A percentile compares a stretch with the other conserved stretches of the same genome.
Evolutionary conservation across 768 basidiomycete species (phyloP).

Genomic region (Lactarius deliciosus): DNA sequence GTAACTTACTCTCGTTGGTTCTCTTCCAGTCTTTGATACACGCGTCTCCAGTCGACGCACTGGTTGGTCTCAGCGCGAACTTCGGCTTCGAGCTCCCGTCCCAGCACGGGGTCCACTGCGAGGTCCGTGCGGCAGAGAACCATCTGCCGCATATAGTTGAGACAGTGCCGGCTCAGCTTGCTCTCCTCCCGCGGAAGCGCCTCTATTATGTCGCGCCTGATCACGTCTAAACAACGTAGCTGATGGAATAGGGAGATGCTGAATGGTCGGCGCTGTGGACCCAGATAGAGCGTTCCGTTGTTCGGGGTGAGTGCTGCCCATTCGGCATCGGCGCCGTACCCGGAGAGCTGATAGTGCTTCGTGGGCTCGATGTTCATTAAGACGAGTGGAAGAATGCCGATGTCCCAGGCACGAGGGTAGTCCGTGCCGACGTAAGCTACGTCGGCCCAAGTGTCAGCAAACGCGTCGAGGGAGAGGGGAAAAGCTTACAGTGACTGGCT

Average conservation of each 20-base stretch:
- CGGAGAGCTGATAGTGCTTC: slow-evolving; percentile 18
- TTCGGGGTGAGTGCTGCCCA: slow-evolving; percentile 34
- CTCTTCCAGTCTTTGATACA: slow-evolving; percentile 18
- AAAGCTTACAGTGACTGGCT: neutral
- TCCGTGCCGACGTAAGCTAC: too few species aligned
- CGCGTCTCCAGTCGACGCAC: slow-evolving; percentile 19
- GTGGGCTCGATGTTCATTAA: slow-evolving; percentile 15
- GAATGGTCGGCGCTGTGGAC: slow-evolving; percentile 34
- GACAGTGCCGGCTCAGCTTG: slow-evolving; percentile 35
- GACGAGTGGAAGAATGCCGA: slow-evolving; percentile 6
- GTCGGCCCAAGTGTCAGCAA: too few species aligned
- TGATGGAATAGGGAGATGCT: slow-evolving; percentile 43
- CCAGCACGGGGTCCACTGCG: slow-evolving; percentile 33
- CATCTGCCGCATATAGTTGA: slow-evolving; percentile 45
- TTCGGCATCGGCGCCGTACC: slow-evolving; percentile 20
- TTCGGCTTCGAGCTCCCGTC: slow-evolving; percentile 18
- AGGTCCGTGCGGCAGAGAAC: slow-evolving; percentile 39
- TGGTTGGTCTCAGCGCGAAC: slow-evolving; percentile 17
- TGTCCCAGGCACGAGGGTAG: too few species aligned
- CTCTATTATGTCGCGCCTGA: slow-evolving; percentile 34
- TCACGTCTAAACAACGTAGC: slow-evolving; percentile 42
- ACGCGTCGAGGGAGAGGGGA: neutral
- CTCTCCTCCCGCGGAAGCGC: neutral
- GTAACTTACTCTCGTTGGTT: slow-evolving; percentile 17
- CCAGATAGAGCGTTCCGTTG: slow-evolving; percentile 34